phyloP scores from a whole-genome alignment of 2,329 filamentous ascomycete species.

The Blastomyces parvus region DNA sequence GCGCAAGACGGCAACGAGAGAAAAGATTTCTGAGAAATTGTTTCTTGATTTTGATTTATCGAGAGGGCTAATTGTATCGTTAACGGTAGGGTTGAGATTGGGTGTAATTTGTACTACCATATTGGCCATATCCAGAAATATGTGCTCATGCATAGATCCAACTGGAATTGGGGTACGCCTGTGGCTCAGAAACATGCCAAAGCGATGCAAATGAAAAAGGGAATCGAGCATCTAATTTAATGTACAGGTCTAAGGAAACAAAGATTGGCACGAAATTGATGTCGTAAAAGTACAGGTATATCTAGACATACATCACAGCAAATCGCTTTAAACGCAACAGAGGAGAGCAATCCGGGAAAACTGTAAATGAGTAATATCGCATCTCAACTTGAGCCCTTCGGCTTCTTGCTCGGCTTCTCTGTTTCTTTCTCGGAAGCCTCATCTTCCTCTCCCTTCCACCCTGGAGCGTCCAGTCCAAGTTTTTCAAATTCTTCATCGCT shows the following conservation, averaged over 20 bases:
- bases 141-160: not conserved
- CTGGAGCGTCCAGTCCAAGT: slow-evolving; percentile 39
- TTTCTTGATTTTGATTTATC: not conserved
- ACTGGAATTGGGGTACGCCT: not conserved
- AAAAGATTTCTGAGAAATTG: not conserved
- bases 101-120: not conserved
- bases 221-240: slow-evolving; percentile 3
- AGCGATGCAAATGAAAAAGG: slow-evolving; percentile 3
- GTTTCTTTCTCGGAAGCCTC: not conserved
- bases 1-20: not conserved
- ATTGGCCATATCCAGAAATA: not conserved
- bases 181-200: no score
- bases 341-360: not conserved
- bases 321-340: not conserved
- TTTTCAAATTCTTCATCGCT: slow-evolving; percentile 45
- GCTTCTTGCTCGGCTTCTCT: not conserved
- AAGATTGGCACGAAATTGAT: not conserved
- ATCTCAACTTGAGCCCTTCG: not conserved
- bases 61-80: not conserved
- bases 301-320: not conserved
- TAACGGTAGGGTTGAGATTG: not conserved
- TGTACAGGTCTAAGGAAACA: not conserved
- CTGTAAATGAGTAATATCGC: not conserved
- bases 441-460: slow-evolving; percentile 36
- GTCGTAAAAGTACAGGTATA: not conserved